Evolutionary conservation across 768 basidiomycete genomes (phyloP), one percentile per base, ranked within the genome.

Genomic region (Dendrothele bispora): DNA sequence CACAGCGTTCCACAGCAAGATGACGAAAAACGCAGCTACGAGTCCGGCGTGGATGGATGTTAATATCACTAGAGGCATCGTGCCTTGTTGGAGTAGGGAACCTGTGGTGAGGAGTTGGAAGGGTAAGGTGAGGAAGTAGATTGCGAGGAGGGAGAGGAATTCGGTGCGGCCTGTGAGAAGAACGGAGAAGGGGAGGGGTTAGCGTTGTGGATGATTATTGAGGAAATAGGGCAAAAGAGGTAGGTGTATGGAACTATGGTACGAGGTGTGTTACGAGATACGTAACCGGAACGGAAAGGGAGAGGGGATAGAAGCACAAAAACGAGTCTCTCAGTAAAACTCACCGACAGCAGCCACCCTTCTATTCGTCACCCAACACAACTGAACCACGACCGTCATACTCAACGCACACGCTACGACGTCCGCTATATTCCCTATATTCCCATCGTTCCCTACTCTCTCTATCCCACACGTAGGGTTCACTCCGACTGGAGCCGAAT

Each of bases 261-360:
- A 20, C 15, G 24, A 32, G 37, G 10, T n/a, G 17, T 20, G 14
- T 4, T 27, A 27, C 10, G 22, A 10, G 4, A 18, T 22, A 11
- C 12, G 17, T n/a, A 4, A 12, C 15, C n/a, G n/a, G n/a, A n/a
- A n/a, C n/a, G n/a, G 50, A 10, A 36, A 52, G 8, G 8, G 8
- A 3, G 7, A 21, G 8, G n/a, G 18, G 15, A 22, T 22, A 24
- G n/a, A n/a, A n/a, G n/a, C n/a, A n/a, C n/a, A n/a, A n/a, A n/a
- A 15, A 27, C 17, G 50, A n/a, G 24, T n/a, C n/a, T n/a, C n/a
- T n/a, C n/a, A n/a, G n/a, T n/a, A 24, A 17, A 25, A 78, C 81
- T 59, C 57, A 71, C 92, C 95, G 30, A 98, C 95, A n/a, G 95
- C 95, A 11, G 95, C 95, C 58, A 83, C 86, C 45, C 95, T 70